These are phyloP conservation scores for Blepharisma undulans DNA, from an alignment of 169 alveolate genomes.

Conservation along the genomic window DNA sequence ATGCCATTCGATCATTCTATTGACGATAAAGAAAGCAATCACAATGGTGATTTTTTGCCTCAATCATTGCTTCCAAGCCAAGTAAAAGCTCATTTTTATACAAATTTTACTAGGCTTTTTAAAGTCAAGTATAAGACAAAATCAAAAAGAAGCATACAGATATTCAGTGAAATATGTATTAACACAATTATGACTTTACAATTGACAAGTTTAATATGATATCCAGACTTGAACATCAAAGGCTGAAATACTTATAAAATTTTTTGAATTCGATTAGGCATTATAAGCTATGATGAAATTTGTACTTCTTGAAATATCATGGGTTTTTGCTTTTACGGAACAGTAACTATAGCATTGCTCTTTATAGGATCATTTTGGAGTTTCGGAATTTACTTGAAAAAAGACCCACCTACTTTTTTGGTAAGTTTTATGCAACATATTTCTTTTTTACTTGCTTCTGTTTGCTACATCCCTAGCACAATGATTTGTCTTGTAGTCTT, in stretches of 20 bases:
- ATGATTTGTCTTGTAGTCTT: not conserved
- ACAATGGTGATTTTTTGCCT: not conserved
- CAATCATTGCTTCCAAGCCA: not conserved
- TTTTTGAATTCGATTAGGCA: not conserved
- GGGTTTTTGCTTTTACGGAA: not conserved
- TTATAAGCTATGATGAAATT: not conserved
- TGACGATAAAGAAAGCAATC: not conserved
- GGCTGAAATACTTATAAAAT: not conserved
- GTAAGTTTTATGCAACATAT: not conserved
- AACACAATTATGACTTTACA: not conserved
- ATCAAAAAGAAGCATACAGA: not conserved
- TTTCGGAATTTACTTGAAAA: not conserved
- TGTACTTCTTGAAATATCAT: not conserved
- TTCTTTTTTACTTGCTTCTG: not conserved
- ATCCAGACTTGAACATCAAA: not conserved
- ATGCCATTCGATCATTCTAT: not conserved
- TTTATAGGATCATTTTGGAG: not conserved
- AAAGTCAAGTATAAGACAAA: not conserved
- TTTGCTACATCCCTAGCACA: not conserved
- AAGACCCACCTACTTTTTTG: not conserved
- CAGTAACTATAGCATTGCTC: not conserved
- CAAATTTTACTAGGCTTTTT: not conserved
- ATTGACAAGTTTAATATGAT: not conserved
- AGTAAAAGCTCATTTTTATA: not conserved
- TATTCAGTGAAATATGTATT: not conserved